Evolutionary conservation across 257 asterid species (phyloP), one percentile per base, ranked within the genome.

Genomic region (Plantago major): DNA sequence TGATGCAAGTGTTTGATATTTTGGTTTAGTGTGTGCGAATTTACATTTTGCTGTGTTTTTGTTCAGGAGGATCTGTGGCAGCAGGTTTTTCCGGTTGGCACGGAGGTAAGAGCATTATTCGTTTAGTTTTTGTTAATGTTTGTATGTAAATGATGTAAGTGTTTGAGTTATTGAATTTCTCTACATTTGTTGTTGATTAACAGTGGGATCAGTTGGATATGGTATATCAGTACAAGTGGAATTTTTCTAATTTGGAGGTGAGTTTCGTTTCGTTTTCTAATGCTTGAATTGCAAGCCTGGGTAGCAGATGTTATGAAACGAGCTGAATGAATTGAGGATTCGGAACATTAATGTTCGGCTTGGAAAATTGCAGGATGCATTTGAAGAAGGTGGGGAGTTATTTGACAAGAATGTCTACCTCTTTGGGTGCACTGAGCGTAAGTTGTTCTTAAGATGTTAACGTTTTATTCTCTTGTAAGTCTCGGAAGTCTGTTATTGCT

Each of bases 121-220:
- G 4, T 11, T 37, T 11, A 18, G 5, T 54, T 54, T 14, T 53
- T 54, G 8, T 33, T 55, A 0, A 55, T 11, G 17, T 9, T 0
- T 4, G 19, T 0, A 1, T 13, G 38, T 19, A 26, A 8, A 4
- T 15, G 10, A 12, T 28, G 42, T 1, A 16, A 10, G 10, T 22
- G 9, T 5, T 56, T 5, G 8, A 28, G 43, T 42, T 30, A 22
- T 58, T 14, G 22, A 16, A 15, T 14, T 45, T 11, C 38, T 28
- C 42, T 55, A 14, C 37, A 19, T 68, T 48, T 33, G 57, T 54
- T 71, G 37, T 61, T 16, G 44, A 46, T 37, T 76, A 64, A 40
- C 88, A 93, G 99, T 93, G 99, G 99, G 97, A 93, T 80, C 96
- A 82, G 82, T 72, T 93, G 82, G 94, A 93, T 74, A 71, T 65